Conservation (phyloP, 768 basidiomycete species). For the Boletus tylopilopsis region DNA sequence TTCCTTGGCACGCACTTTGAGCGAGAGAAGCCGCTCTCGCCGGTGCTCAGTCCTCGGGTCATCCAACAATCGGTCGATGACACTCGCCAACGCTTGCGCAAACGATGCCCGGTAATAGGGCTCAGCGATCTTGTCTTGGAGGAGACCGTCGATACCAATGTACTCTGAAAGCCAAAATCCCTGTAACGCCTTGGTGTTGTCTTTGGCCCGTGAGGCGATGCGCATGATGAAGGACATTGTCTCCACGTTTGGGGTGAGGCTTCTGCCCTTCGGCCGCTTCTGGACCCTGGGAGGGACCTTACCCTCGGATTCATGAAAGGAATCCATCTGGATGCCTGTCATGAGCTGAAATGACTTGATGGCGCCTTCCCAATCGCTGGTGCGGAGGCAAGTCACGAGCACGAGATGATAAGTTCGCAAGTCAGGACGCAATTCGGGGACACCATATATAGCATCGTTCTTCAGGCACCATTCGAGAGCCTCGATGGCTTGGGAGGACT, state of each 20-base stretch:
- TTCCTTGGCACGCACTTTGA: conserved; percentile 19
- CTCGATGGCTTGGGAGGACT: conserved; percentile 50
- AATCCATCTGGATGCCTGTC: conserved; percentile 59
- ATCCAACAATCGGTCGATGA: conserved; percentile 34
- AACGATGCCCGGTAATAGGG: conserved; percentile 47
- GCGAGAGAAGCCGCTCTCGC: conserved; percentile 16
- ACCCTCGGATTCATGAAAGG: conserved; percentile 40
- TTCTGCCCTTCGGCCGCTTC: conserved; percentile 41
- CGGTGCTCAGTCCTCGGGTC: conserved; percentile 17
- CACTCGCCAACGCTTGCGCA: conserved; percentile 41
- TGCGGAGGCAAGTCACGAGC: conserved; percentile 60
- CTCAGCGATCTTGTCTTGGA: conserved; percentile 21
- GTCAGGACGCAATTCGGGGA: conserved; percentile 36
- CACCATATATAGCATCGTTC: conserved; percentile 46
- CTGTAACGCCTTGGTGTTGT: conserved; percentile 52
- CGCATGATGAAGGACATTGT: conserved; percentile 55
- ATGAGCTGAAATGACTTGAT: conserved; percentile 62
- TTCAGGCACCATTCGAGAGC: conserved; percentile 68
- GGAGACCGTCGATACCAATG: conserved; percentile 39
- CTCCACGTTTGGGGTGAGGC: conserved; percentile 46
- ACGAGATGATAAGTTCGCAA: conserved; percentile 54
- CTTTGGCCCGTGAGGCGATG: conserved; percentile 51
- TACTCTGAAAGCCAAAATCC: conserved; percentile 55
- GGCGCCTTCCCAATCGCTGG: conserved; percentile 59
- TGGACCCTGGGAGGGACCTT: conserved; percentile 38